Evolutionary conservation across 306 rosid species (phyloP), one percentile per base, ranked within the genome.

Genomic region (Rosa chinensis): DNA sequence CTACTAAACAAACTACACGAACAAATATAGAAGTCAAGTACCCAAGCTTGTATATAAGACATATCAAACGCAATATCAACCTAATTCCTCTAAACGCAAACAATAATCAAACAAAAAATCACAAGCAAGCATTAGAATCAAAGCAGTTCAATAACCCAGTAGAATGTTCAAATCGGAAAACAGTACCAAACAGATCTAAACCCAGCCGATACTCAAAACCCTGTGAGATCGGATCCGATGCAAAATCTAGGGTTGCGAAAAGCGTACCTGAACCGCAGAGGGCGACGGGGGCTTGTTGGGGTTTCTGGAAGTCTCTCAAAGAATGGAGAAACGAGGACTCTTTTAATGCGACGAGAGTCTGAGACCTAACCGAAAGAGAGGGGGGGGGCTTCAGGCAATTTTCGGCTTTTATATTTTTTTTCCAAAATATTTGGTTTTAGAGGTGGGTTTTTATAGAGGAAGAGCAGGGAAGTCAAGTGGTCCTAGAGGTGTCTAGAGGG

Each of bases 131-230:
- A 9, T 17, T 25, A 21, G 21, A 77, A 66, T 44, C 50, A 72
- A 62, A 39, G 52, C 42, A 5, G 25, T 50, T 20, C 13, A 25
- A 49, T 4, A 13, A 23, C 9, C 32, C 10, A 48, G 21, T 6
- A 37, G 13, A 14, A 78, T n/a, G 84, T 32, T 10, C 20, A 55
- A 82, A 89, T 44, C 80, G n/a, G 69, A 8, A 8, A 79, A n/a
- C 13, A n/a, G 32, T 49, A 77, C 44, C 8, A 17, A 56, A 11
- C 92, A 91, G 96, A 91, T 91, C 97, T 89, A 83, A 37, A 56
- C 58, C 20, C 12, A 66, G 18, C 7, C 4, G 39, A 21, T 11
- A 1, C 25, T 45, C 4, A 66, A 18, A 40, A 32, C 12, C 67
- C 8, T 1, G 17, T 43, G 81, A 78, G 76, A 63, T 16, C 77